phyloP scores from a whole-genome alignment of 2,329 filamentous ascomycete genomes.

The Stagonosporopsis rhizophila region DNA sequence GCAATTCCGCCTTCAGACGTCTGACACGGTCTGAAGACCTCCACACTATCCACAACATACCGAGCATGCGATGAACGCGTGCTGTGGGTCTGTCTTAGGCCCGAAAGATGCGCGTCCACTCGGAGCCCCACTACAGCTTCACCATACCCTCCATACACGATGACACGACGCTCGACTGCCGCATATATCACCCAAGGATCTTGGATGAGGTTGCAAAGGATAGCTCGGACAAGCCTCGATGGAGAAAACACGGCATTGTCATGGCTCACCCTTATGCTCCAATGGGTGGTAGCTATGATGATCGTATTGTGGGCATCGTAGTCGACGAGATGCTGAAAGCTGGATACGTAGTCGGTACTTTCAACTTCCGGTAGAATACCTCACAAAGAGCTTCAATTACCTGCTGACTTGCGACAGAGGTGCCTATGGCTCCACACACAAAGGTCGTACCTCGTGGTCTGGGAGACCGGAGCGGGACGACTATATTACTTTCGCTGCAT shows the following conservation, averaged over 20 bases:
- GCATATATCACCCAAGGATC: constrained; percentile 70
- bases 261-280: constrained; percentile 92
- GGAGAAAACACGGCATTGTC: constrained; percentile 63
- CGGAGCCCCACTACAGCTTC: constrained; percentile 62
- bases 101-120: constrained; percentile 32
- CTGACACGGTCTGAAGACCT: neutral
- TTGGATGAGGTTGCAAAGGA: constrained; percentile 25
- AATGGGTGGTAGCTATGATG: constrained; percentile 84
- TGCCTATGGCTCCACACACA: constrained; percentile 66
- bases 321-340: constrained; percentile 68
- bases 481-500: constrained; percentile 82
- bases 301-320: constrained; percentile 75
- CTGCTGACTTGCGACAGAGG: constrained; percentile 64
- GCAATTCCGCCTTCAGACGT: neutral
- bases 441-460: constrained; percentile 86
- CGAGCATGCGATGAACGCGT: constrained; percentile 33
- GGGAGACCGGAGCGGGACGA: constrained; percentile 81
- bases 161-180: constrained; percentile 75
- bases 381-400: no score
- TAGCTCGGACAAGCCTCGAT: constrained; percentile 17
- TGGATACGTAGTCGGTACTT: constrained; percentile 81
- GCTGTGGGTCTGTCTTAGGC: constrained; percentile 32
- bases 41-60: neutral
- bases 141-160: constrained; percentile 87
- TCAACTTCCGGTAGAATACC: constrained; percentile 80